Evolutionary conservation across 1,284 basidiomycete genomes (phyloP).

Genomic region (Sanghuangporus baumii): DNA sequence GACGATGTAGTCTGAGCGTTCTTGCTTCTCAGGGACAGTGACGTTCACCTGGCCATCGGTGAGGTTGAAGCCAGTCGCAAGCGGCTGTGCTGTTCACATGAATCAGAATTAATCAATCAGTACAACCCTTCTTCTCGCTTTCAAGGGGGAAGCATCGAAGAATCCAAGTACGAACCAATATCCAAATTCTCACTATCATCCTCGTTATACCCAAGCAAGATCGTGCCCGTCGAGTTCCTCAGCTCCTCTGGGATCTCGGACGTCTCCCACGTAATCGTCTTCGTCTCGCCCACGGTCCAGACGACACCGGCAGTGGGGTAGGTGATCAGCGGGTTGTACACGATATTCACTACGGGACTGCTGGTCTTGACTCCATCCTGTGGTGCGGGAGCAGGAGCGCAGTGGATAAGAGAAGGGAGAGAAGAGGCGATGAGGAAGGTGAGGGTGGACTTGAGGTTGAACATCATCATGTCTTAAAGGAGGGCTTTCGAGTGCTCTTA

Average conservation of each 20-base stretch:
- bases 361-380: constrained; percentile 2
- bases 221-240: constrained; percentile 25
- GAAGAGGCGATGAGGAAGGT: constrained; percentile 23
- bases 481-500: neutral
- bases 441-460: constrained; percentile 16
- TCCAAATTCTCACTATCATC: constrained; percentile 10
- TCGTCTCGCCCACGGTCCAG: constrained; percentile 34
- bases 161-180: constrained; percentile 2
- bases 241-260: constrained; percentile 28
- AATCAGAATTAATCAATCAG: neutral
- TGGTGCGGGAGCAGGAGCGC: constrained; percentile 25
- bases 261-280: constrained; percentile 40
- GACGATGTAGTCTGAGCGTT: constrained; percentile 39
- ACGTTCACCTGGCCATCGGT: constrained; percentile 44
- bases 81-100: constrained; percentile 29
- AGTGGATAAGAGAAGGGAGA: constrained; percentile 21
- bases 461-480: constrained; percentile 18
- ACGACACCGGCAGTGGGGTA: constrained; percentile 25
- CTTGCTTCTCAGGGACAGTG: constrained; percentile 49
- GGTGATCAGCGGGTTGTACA: constrained; percentile 43
- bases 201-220: constrained; percentile 34
- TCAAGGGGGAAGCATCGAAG: neutral
- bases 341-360: constrained; percentile 30
- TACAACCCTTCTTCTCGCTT: neutral
- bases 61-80: constrained; percentile 52